Conservation (phyloP, 2,329 filamentous ascomycete species). For the Teratosphaeria zuluensis region DNA sequence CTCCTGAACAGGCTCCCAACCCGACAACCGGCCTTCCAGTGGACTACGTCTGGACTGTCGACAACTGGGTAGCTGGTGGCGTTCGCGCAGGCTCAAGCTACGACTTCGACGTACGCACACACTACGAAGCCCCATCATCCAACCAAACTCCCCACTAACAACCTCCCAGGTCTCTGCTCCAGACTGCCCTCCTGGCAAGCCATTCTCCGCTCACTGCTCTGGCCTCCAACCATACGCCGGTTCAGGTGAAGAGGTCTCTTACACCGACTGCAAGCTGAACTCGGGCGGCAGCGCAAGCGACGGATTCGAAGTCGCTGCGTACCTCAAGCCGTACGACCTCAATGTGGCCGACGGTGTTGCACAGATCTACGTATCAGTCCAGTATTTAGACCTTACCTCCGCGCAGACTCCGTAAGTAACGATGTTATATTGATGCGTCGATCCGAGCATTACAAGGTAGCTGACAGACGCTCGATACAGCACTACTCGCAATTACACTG, state of each 20-base stretch:
- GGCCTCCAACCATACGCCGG: neutral
- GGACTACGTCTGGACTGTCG: neutral
- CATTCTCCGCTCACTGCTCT: neutral
- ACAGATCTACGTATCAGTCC: neutral
- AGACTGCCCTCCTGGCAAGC: neutral
- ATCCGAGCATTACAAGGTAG: neutral
- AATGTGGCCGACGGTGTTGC: neutral
- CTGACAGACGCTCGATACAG: neutral
- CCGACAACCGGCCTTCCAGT: neutral
- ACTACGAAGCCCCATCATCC: neutral
- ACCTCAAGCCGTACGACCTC: neutral
- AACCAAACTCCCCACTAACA: neutral
- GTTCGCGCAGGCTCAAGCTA: neutral
- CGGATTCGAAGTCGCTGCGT: neutral
- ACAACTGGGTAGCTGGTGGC: neutral
- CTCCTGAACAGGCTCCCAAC: neutral
- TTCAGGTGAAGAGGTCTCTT: neutral
- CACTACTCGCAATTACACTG: neutral
- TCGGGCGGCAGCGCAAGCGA: neutral
- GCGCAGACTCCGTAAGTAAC: neutral
- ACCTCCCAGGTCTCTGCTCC: neutral
- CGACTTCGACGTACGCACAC: neutral
- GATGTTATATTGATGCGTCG: neutral
- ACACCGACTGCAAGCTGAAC: neutral
- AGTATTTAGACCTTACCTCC: neutral